Conservation (phyloP, 352 stramenopile species). For the Phytophthora tentaculata region DNA sequence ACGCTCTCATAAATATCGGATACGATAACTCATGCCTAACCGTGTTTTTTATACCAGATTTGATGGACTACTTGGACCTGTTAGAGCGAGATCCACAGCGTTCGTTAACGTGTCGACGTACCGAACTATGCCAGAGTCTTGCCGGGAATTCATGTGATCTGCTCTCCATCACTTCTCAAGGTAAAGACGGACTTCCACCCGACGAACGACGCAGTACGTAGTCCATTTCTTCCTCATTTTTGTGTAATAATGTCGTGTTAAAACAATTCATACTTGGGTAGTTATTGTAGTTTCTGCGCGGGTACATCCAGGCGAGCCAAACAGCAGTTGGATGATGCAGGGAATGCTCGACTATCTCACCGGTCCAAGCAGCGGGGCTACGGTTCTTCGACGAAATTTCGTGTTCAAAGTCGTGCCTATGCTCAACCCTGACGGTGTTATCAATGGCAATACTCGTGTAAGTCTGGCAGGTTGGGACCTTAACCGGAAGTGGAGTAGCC, state of each 20-base stretch:
- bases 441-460: constrained; percentile 92
- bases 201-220: constrained; percentile 62
- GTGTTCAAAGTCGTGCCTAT: constrained; percentile 93
- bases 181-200: constrained; percentile 42
- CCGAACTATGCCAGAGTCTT: constrained; percentile 87
- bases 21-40: neutral
- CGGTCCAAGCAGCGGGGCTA: constrained; percentile 58
- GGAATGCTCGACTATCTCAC: constrained; percentile 93
- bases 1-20: neutral
- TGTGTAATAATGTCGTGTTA: too few relatives aligned
- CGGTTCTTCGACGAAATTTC: constrained; percentile 77
- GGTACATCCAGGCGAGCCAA: constrained; percentile 91
- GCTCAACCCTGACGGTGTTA: constrained; percentile 93
- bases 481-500: constrained; percentile 83
- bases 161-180: constrained; percentile 85
- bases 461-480: constrained; percentile 86
- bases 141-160: constrained; percentile 87
- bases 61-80: constrained; percentile 73
- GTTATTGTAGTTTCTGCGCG: constrained; percentile 87
- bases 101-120: constrained; percentile 53
- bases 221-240: neutral
- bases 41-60: constrained; percentile 39
- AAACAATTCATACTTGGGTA: constrained; percentile 15
- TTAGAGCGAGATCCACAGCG: constrained; percentile 62
- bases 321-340: constrained; percentile 93